Evolutionary conservation across 768 basidiomycete genomes (phyloP), one percentile per base, ranked within the genome.

Genomic region (Sarcodon aspratus): DNA sequence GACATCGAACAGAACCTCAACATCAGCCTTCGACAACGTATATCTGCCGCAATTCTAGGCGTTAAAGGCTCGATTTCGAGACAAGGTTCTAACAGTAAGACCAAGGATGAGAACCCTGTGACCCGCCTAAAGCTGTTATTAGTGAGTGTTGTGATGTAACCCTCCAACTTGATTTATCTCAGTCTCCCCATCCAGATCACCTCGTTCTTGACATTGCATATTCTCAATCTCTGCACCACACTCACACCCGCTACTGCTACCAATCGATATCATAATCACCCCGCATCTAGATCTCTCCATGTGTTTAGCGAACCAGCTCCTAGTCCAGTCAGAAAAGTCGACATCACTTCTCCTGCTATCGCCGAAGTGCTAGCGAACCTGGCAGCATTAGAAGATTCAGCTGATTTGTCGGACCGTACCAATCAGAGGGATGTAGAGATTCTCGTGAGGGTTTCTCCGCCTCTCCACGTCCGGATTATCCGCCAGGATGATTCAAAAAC

Each of bases 211-310:
- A 81, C 81, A 0, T 68, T 99, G 2, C 96, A 99, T 56, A 78
- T 93, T 48, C 76, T 96, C 53, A 98, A 97, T 70, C 78, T 98
- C 50, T 85, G 84, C 63, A 87, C 94, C 0, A 93, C 96, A 0
- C 77, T 99, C 45, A 85, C 93, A 0, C 75, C 80, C 33, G 71
- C 74, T n/a, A 72, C 79, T 56, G 62, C 78, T 50, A 55, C 78
- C 64, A 56, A 73, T 55, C 65, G 74, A 50, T 66, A 70, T 59
- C 69, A 65, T 31, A 64, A 66, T 44, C 60, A 64, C 34, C 40
- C 40, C 5, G 15, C 40, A 9, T 42, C 40, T 15, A 42, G 27
- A 27, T 48, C 59, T 15, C 49, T 56, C n/a, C 57, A 54, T 37
- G 21, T 56, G 7, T 50, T 52, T 17, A 47, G 52, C 33, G 66